Evolutionary conservation across 768 basidiomycete genomes (phyloP), one percentile per base, ranked within the genome.

Genomic region (Lactarius pseudohatsudake): DNA sequence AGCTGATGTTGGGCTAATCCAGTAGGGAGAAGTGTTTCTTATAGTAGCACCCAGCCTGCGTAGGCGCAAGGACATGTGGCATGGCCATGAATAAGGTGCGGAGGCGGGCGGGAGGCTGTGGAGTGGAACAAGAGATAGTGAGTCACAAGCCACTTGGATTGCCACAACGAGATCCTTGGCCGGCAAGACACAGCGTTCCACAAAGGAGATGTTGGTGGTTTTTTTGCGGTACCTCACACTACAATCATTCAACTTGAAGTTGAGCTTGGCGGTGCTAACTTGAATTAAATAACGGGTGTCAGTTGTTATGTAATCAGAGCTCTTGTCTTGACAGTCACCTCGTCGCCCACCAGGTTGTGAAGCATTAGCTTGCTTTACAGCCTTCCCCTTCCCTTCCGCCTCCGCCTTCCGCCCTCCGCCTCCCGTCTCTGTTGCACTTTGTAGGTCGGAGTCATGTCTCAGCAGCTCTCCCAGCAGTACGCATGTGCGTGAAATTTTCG

Each of bases 321-420:
- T 62, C 32, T 59, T 47, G 34, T 57, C 56, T 40, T 16, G 45
- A 43, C 28, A 10, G 36, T 55, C 47, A 43, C 26, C 59, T 57
- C 50, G 45, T 57, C 50, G 45, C 32, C 56, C 10, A 22, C 59
- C 38, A 53, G 50, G 18, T 55, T 53, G 73, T 80, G 89, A 91
- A 86, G 89, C 89, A 91, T 91, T 90, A 87, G 78, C 78, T 91
- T 91, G 89, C 88, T 89, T 91, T 84, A 79, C 69, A 78, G 75
- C 72, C 74, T 71, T 67, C 69, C 62, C 69, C 62, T 62, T 64
- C 65, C 16, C 38, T 13, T 38, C 36, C 36, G 60, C 56, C 57
- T 22, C 34, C 47, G 62, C 20, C 72, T 73, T 69, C 65, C 70
- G 61, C 69, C 61, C 57, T 59, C 65, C 18, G 54, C 61, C 57